These are phyloP conservation scores for Lentinula sp. DNA, from an alignment of 768 basidiomycete species.

Conservation along the genomic window DNA sequence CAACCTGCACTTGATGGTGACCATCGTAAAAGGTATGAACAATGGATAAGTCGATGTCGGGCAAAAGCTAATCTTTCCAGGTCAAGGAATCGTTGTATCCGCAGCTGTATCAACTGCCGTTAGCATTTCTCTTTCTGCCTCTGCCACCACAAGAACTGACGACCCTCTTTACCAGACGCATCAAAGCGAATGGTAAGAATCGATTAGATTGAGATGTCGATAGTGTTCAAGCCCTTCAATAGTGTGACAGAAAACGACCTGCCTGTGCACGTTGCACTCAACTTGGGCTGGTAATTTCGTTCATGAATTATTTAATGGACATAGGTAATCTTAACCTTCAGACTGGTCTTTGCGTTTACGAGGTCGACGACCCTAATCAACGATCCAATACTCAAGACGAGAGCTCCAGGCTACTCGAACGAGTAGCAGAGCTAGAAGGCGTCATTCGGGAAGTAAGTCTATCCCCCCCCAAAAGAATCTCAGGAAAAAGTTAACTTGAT, in stretches of 20 bases:
- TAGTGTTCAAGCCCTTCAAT: not conserved
- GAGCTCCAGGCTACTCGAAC: constrained; percentile 56
- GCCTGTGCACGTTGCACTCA: constrained; percentile 45
- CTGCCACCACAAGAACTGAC: not conserved
- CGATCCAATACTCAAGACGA: constrained; percentile 54
- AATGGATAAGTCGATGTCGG: not conserved
- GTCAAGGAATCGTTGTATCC: constrained; percentile 67
- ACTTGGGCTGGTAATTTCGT: constrained; percentile 35
- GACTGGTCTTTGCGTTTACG: constrained; percentile 82
- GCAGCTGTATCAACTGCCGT: constrained; percentile 66
- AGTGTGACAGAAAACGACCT: constrained; percentile 47
- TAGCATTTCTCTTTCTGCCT: not conserved
- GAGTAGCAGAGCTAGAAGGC: constrained; percentile 79
- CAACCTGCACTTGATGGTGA: not conserved
- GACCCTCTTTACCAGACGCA: constrained; percentile 24
- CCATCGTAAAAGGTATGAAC: constrained; percentile 5
- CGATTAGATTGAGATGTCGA: not conserved
- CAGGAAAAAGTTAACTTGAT: not conserved
- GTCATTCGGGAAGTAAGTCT: constrained; percentile 67
- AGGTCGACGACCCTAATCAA: constrained; percentile 70
- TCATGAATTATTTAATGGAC: not conserved
- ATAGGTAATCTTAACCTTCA: constrained; percentile 17
- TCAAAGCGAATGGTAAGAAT: constrained; percentile 63
- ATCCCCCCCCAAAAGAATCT: not conserved
- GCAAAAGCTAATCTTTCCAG: constrained; percentile 18